Evolutionary conservation across 306 rosid species (phyloP).

Genomic region (Begonia fuchsioides): DNA sequence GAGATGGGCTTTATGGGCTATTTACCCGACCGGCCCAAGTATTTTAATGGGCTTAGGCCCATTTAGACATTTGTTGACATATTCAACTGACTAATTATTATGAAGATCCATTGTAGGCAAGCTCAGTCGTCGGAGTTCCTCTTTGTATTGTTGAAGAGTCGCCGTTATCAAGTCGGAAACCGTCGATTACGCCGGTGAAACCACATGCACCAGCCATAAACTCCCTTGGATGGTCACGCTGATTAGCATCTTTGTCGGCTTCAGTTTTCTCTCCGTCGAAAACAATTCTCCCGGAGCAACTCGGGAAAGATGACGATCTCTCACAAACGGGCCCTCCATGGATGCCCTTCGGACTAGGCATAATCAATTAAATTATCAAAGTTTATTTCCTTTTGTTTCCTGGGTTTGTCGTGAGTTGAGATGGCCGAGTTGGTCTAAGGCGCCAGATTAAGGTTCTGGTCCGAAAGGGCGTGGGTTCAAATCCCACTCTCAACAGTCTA

Average conservation of each 20-base stretch:
- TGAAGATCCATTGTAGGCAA: slow-evolving; percentile 20
- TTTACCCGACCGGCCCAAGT: too few species aligned
- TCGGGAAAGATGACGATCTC: slow-evolving; percentile 49
- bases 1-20: too few species aligned
- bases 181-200: slow-evolving; percentile 34
- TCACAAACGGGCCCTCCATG: slow-evolving; percentile 30
- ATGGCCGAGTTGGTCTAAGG: too few species aligned
- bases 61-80: too few species aligned
- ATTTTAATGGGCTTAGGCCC: too few species aligned
- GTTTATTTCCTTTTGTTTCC: too few species aligned
- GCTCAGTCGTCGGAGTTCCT: slow-evolving; percentile 78
- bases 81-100: too few species aligned
- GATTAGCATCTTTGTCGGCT: slow-evolving; percentile 53
- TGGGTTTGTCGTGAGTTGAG: too few species aligned
- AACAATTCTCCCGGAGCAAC: slow-evolving; percentile 4
- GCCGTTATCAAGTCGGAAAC: slow-evolving; percentile 45
- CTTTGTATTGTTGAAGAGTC: slow-evolving; percentile 32
- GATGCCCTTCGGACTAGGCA: slow-evolving; percentile 50
- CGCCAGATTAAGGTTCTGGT: too few species aligned
- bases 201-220: slow-evolving; percentile 53
- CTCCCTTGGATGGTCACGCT: slow-evolving; percentile 72
- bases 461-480: too few species aligned
- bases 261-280: slow-evolving; percentile 19
- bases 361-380: too few species aligned
- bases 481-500: too few species aligned